Base-by-base conservation (phyloP, 2,329 filamentous ascomycete genomes). In the Trichoderma breve region DNA sequence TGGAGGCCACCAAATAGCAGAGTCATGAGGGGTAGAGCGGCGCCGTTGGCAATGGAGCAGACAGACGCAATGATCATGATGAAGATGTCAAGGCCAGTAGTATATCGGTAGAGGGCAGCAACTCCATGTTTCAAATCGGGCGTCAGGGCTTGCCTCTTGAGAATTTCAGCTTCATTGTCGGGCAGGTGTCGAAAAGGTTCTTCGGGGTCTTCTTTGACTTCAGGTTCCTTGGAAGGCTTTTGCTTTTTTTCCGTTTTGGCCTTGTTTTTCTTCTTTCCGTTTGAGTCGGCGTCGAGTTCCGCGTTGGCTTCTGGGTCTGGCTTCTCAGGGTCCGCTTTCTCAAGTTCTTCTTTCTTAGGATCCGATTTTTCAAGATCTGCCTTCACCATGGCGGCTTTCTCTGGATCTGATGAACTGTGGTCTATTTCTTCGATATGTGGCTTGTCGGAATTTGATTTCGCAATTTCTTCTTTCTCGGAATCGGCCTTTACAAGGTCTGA, bases 1-100 rank as follows among this genome's bases (percentile, higher is more conserved):
- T 94, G 89, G 51, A 97, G 85, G 66, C 90, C 89, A 73, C 94
- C 93, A 77, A 97, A 97, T 39, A 97, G 83, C 72, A 94, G 87
- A 0, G 93, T 95, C 89, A 96, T 95, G 28, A 94, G 83, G 6
- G 93, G 93, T 73, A 95, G 81, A 8, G 91, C 91, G 70, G 92
- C 92, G 73, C 93, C 93, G 21, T 89, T 91, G 39, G 86, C 89
- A 74, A 95, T 92, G 74, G 92, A 87, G 71, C 88, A 88, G 69
- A 95, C 76, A 32, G 84, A 79, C 65, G 90, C 88, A 70, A 93
- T 80, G 51, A 81, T 76, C 53, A 94, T 86, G 77, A 94, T 89
- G 73, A 90, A 74, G 18, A 91, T 77, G 77, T 95, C 92, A 74
- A 85, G 86, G 63, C 82, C 85, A 1, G 90, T 90, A 4, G 92